Evolutionary conservation across 1,284 basidiomycete species (phyloP).

Genomic region (Leccinum griseonigrum): DNA sequence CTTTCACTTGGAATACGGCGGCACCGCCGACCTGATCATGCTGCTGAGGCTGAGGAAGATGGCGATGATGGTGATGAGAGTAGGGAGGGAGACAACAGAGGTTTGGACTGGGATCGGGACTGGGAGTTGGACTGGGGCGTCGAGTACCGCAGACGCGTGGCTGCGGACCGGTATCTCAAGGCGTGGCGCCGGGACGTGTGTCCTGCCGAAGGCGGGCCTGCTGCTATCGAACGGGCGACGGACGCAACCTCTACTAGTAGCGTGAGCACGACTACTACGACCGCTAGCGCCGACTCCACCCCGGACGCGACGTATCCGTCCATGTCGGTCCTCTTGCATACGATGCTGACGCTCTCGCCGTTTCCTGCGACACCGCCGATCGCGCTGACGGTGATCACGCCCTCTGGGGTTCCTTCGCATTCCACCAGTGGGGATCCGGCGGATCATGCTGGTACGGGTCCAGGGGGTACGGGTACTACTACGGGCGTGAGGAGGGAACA

Average conservation of each 20-base stretch:
- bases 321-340: conserved; percentile 29
- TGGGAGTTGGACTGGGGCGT: conserved; percentile 22
- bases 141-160: conserved; percentile 24
- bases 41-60: too few relatives aligned
- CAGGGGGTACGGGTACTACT: conserved; percentile 5
- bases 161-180: conserved; percentile 11
- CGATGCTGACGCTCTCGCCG: conserved; percentile 32
- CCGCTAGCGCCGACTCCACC: not conserved
- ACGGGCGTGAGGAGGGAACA: conserved; percentile 11
- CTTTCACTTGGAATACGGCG: not conserved
- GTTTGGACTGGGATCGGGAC: not conserved
- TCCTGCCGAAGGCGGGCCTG: too few relatives aligned
- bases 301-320: not conserved
- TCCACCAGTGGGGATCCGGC: too few relatives aligned
- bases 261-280: too few relatives aligned
- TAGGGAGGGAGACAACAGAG: too few relatives aligned
- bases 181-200: conserved; percentile 18
- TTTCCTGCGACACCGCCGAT: conserved; percentile 23
- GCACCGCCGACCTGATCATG: not conserved
- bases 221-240: too few relatives aligned
- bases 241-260: not conserved
- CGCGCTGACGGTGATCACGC: conserved; percentile 17
- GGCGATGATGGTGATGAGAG: too few relatives aligned
- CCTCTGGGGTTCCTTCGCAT: conserved; percentile 7
- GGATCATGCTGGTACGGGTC: conserved; percentile 2